These are phyloP conservation scores for Pseudovirgaria hyperparasitica DNA, from an alignment of 2,329 filamentous ascomycete genomes.

Conservation along the genomic window DNA sequence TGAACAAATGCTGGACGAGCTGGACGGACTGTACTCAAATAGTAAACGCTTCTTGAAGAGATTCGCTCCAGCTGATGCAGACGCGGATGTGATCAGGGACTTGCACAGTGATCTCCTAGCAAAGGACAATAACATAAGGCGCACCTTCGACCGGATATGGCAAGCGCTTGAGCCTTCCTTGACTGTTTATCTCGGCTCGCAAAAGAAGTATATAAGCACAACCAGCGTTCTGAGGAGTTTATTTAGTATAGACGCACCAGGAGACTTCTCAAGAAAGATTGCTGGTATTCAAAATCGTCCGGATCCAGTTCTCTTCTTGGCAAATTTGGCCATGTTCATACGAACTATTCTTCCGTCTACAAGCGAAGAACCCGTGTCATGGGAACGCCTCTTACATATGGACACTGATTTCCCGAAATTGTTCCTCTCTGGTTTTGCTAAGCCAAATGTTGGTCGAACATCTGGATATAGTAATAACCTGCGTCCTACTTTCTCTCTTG, in stretches of 20 bases:
- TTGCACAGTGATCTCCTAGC: too few species aligned
- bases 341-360: slow-evolving; percentile 22
- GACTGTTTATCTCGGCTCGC: too few species aligned
- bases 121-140: too few species aligned
- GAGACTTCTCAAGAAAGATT: too few species aligned
- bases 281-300: slow-evolving; percentile 16
- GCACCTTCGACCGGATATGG: too few species aligned
- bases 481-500: slow-evolving; percentile 35
- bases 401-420: slow-evolving; percentile 22
- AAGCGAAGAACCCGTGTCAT: slow-evolving; percentile 13
- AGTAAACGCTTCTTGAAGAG: slow-evolving; percentile 17
- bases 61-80: slow-evolving; percentile 16
- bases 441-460: slow-evolving; percentile 6
- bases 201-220: too few species aligned
- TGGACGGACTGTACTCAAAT: slow-evolving; percentile 24
- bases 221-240: too few species aligned
- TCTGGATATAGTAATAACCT: slow-evolving; percentile 23
- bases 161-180: too few species aligned
- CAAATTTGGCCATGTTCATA: slow-evolving; percentile 31
- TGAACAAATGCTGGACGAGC: slow-evolving; percentile 27
- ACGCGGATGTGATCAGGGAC: too few species aligned
- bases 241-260: too few species aligned
- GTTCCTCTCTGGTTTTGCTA: slow-evolving; percentile 17
- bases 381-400: slow-evolving; percentile 17
- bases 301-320: slow-evolving; percentile 29